phyloP scores from a whole-genome alignment of 345 rosid genomes.

The Brassica incana region DNA sequence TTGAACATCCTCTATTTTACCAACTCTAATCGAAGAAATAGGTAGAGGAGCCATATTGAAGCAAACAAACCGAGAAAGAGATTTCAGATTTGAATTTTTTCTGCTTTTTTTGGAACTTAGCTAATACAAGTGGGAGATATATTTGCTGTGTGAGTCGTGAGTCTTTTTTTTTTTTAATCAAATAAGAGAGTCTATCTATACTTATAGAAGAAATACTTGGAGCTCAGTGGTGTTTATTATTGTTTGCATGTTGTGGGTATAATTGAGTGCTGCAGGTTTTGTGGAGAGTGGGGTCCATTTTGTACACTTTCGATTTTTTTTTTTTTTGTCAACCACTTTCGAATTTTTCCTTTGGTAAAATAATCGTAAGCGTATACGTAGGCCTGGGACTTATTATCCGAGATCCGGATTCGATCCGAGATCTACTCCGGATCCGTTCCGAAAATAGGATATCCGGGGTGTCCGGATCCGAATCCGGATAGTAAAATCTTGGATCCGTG shows the following conservation, averaged over 20 bases:
- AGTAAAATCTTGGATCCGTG: no score
- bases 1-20: constrained; percentile 86
- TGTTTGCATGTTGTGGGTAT: constrained; percentile 40
- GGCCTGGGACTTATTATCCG: no score
- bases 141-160: constrained; percentile 20
- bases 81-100: neutral
- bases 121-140: constrained; percentile 16
- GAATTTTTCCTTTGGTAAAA: neutral
- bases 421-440: no score
- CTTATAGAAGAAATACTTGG: constrained; percentile 33
- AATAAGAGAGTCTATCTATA: constrained; percentile 5
- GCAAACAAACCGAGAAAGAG: constrained; percentile 1
- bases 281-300: constrained; percentile 34
- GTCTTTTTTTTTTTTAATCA: no score
- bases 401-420: no score
- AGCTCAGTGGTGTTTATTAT: constrained; percentile 33
- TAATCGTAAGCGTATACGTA: neutral
- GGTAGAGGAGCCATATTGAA: constrained; percentile 70
- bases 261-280: constrained; percentile 34
- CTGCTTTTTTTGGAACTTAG: constrained; percentile 8
- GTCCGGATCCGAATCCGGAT: no score
- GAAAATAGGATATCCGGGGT: no score
- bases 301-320: constrained; percentile 17
- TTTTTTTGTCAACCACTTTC: constrained; percentile 14
- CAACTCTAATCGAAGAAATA: constrained; percentile 57